Conservation (phyloP, 805 yeast genomes). For the Metschnikowia arizonensis region DNA sequence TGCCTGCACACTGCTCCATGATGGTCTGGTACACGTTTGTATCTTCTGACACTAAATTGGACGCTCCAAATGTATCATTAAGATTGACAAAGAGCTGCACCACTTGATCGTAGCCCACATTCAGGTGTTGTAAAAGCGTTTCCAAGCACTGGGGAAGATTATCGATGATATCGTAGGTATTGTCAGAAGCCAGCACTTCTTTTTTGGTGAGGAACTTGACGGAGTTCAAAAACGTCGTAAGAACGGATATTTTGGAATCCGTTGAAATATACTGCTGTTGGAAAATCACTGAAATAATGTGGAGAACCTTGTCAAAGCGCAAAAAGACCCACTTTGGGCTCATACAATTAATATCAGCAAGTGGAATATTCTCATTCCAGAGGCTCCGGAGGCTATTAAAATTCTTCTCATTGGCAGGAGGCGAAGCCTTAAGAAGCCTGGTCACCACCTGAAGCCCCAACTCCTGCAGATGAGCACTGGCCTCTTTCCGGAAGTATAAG, state of each 20-base stretch:
- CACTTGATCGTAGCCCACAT: constrained; percentile 19
- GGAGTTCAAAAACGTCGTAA: constrained; percentile 24
- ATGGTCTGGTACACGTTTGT: constrained; percentile 13
- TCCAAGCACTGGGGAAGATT: constrained; percentile 26
- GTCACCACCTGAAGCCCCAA: constrained; percentile 28
- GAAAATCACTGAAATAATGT: constrained; percentile 22
- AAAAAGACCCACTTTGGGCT: constrained; percentile 33
- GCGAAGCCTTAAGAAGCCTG: constrained; percentile 23
- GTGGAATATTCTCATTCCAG: constrained; percentile 27
- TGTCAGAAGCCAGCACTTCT: constrained; percentile 27
- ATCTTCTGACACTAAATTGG: constrained; percentile 17
- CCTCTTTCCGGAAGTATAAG: constrained; percentile 31
- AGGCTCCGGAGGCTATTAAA: constrained; percentile 30
- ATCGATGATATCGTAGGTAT: constrained; percentile 32
- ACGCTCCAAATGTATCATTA: constrained; percentile 32
- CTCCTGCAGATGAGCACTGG: constrained; percentile 24
- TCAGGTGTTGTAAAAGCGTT: constrained; percentile 18
- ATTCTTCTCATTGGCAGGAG: constrained; percentile 19
- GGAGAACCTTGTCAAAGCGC: constrained; percentile 30
- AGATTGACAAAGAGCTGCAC: constrained; percentile 25
- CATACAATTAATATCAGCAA: constrained; percentile 30
- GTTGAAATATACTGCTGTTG: constrained; percentile 21
- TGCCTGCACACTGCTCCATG: constrained; percentile 3
- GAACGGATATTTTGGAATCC: constrained; percentile 24
- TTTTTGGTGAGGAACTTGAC: constrained; percentile 28